Percentiles rank a stretch among this genome's conserved stretches.
These are phyloP conservation scores for Porphyridium purpureum DNA, from an alignment of 23 red algal species.

Conservation along the genomic window DNA sequence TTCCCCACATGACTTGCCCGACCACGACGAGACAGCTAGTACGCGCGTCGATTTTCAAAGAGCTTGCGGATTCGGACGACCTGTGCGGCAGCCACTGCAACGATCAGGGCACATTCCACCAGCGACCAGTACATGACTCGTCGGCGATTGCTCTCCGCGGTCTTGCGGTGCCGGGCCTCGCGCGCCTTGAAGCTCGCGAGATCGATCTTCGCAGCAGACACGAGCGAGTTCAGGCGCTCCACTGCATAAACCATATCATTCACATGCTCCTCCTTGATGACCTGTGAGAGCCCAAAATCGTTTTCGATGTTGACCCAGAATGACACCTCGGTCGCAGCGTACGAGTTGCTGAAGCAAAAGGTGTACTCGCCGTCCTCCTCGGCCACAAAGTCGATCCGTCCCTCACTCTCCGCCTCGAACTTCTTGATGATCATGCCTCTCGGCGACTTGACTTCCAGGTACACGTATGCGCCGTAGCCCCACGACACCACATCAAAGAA, in stretches of 20 bases:
- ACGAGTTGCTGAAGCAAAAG: conserved; percentile 63
- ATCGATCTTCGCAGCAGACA: conserved; percentile 52
- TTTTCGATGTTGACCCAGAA: conserved; percentile 68
- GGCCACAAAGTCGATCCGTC: conserved; percentile 48
- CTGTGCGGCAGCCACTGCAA: conserved; percentile 43
- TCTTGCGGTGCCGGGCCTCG: conserved; percentile 41
- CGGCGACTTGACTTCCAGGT: conserved; percentile 37
- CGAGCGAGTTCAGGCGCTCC: conserved; percentile 50
- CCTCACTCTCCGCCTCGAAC: conserved; percentile 55
- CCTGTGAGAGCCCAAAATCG: conserved; percentile 40
- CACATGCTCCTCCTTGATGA: conserved; percentile 63
- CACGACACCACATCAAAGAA: conserved; percentile 72
- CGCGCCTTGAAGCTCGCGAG: conserved; percentile 58
- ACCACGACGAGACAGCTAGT: too few species aligned
- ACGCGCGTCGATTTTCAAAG: too few species aligned
- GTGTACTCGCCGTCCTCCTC: conserved; percentile 58
- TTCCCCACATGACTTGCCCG: too few species aligned
- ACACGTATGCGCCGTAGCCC: conserved; percentile 73
- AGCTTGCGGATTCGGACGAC: conserved; percentile 69
- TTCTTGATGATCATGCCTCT: conserved; percentile 33
- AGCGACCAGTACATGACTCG: conserved; percentile 52
- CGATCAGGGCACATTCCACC: conserved; percentile 38
- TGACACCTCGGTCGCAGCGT: conserved; percentile 56
- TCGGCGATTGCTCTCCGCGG: conserved; percentile 44
- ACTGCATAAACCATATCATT: conserved; percentile 71